Evolutionary conservation across 2,329 filamentous ascomycete genomes (phyloP).

Genomic region (Exophiala dermatitidis): DNA sequence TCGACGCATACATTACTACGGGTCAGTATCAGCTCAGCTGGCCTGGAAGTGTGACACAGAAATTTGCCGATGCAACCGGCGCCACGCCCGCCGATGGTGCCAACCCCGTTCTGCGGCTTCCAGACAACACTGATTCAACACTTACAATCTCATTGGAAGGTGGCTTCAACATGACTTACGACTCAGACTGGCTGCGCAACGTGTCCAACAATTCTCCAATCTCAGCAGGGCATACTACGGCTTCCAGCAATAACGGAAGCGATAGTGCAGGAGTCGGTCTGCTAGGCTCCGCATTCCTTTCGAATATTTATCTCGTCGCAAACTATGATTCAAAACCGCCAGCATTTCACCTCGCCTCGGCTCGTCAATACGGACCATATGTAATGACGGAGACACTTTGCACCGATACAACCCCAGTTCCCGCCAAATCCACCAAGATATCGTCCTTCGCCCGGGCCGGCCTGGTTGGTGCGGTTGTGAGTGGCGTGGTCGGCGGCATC

Average conservation of each 20-base stretch:
- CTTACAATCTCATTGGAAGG: constrained; percentile 37
- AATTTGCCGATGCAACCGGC: constrained; percentile 33
- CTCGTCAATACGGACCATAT: constrained; percentile 35
- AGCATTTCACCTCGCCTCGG: constrained; percentile 37
- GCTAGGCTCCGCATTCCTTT: constrained; percentile 38
- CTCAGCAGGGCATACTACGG: constrained; percentile 17
- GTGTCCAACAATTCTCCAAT: constrained; percentile 27
- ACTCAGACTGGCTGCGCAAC: constrained; percentile 34
- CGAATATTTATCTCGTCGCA: constrained; percentile 40
- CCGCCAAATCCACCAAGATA: constrained; percentile 26
- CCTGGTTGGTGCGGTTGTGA: constrained; percentile 25
- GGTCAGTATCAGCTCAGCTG: constrained; percentile 39
- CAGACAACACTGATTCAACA: constrained; percentile 34
- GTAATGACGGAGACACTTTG: constrained; percentile 39
- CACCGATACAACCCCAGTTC: constrained; percentile 31
- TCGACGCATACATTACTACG: constrained; percentile 39
- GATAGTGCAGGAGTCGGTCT: constrained; percentile 25
- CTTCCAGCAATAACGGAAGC: constrained; percentile 28
- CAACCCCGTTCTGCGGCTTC: constrained; percentile 32
- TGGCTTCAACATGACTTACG: constrained; percentile 37
- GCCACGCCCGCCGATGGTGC: constrained; percentile 23
- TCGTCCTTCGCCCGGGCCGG: constrained; percentile 19
- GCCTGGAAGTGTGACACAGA: constrained; percentile 36
- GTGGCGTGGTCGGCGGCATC: constrained; percentile 31
- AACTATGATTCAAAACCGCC: constrained; percentile 34